Evolutionary conservation across 2,329 filamentous ascomycete species (phyloP), one percentile per base, ranked within the genome.

Genomic region (Verticillium tricorpus): DNA sequence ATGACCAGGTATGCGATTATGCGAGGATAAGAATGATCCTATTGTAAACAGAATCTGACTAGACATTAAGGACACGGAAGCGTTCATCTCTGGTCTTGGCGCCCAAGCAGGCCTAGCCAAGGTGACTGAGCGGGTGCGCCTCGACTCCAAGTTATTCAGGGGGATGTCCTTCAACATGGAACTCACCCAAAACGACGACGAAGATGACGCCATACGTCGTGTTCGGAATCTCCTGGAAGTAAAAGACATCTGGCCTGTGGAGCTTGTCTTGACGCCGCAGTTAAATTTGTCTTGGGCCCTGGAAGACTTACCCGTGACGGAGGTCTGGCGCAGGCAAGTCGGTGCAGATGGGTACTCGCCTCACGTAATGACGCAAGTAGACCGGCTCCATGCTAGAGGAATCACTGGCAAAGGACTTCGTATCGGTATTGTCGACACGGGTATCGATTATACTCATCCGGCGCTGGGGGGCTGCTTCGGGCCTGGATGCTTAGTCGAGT

Each of bases 331-430:
- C 37, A 63, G 69, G n/a, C 61, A 63, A 14, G 19, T 63, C 11
- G 60, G 66, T 14, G 50, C 56, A 28, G 78, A 82, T 62, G 76
- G 71, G 0, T 80, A 78, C 62, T 74, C 77, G n/a, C 77, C 83
- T 3, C 83, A 86, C 56, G 69, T 82, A 62, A 84, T 84, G 81
- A 84, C 82, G 1, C 82, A 85, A 70, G 78, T 85, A 25, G 79
- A 84, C 69, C 78, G 80, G 74, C 73, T 86, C 40, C 77, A 76
- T 28, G 78, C 77, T 11, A 69, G 79, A 63, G 82, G 82, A 1
- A 66, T 80, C 62, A 80, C 75, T 0, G 83, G 83, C 35, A 76
- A 77, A 64, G 82, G 82, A 11, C 73, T 85, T 70, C 82, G 80
- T 62, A 74, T 86, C 69, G 83, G 74, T 39, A 72, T 85, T 8